These are phyloP conservation scores for Xylariaceae sp. DNA, from an alignment of 2,329 filamentous ascomycete species.

Conservation along the genomic window DNA sequence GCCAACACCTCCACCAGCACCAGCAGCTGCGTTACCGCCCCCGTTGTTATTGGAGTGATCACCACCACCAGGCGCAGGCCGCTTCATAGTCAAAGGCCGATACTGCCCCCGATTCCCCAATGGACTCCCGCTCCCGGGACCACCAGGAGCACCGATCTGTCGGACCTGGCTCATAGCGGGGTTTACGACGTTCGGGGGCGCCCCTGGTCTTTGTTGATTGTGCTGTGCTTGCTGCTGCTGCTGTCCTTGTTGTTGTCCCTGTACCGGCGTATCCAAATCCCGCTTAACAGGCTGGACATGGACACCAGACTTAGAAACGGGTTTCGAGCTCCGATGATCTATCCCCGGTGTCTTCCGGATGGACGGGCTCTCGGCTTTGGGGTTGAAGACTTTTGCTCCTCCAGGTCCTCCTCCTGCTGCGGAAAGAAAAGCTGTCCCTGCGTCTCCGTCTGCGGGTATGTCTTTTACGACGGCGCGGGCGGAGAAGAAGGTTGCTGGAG, in stretches of 20 bases:
- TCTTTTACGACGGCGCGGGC: conserved; percentile 57
- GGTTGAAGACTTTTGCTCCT: conserved; percentile 61
- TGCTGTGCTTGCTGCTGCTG: conserved; percentile 15
- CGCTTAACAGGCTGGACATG: conserved; percentile 43
- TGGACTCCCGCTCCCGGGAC: conserved; percentile 52
- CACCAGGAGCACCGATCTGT: conserved; percentile 56
- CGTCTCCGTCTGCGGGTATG: conserved; percentile 45
- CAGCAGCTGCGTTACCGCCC: conserved; percentile 27
- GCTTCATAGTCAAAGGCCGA: conserved; percentile 56
- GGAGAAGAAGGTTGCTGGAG: conserved; percentile 65
- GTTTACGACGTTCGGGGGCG: conserved; percentile 41
- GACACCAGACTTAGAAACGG: conserved; percentile 57
- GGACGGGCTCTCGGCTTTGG: conserved; percentile 73
- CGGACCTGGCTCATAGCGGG: conserved; percentile 51
- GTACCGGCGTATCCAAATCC: conserved; percentile 22
- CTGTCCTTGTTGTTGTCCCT: conserved; percentile 7
- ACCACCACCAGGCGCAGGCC: conserved; percentile 34
- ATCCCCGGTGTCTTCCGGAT: conserved; percentile 86
- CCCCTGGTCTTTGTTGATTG: conserved; percentile 15
- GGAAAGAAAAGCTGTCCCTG: too few species aligned
- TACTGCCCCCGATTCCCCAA: conserved; percentile 57
- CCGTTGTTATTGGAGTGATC: neutral
- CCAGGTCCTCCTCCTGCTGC: conserved; percentile 41
- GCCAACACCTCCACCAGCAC: conserved; percentile 15
- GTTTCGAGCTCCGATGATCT: conserved; percentile 74